Percentiles rank a stretch among this genome's conserved stretches.
These are phyloP conservation scores for Metschnikowia bowlesiae DNA, from an alignment of 805 yeast genomes.

Conservation along the genomic window DNA sequence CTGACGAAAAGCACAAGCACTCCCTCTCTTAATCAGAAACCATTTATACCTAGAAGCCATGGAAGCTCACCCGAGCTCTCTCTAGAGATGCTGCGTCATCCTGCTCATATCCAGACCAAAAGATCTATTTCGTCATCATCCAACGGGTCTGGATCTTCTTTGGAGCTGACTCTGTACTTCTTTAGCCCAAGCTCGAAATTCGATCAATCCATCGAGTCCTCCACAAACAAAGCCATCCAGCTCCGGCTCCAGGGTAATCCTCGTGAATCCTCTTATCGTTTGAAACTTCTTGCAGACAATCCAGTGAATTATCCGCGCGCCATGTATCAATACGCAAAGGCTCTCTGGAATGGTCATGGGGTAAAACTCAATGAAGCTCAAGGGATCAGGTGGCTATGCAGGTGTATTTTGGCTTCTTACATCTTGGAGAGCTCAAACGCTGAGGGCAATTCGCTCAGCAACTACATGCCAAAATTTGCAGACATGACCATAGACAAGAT, in stretches of 20 bases:
- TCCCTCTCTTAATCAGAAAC: background rate
- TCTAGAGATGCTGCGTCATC: slow-evolving; percentile 9
- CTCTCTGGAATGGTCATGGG: slow-evolving; percentile 67
- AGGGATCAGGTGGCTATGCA: slow-evolving; percentile 58
- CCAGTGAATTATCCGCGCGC: slow-evolving; percentile 56
- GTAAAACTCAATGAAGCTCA: slow-evolving; percentile 50
- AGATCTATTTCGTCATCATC: slow-evolving; percentile 9
- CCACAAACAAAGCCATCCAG: slow-evolving; percentile 43
- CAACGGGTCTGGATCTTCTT: slow-evolving; percentile 5
- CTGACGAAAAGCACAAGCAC: slow-evolving; percentile 4
- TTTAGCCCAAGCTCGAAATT: slow-evolving; percentile 8
- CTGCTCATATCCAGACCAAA: background rate
- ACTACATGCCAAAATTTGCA: slow-evolving; percentile 23
- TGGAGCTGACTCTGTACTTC: slow-evolving; percentile 3
- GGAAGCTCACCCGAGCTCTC: slow-evolving; percentile 2
- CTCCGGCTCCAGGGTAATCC: slow-evolving; percentile 55
- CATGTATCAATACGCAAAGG: slow-evolving; percentile 63
- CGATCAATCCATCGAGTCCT: slow-evolving; percentile 27
- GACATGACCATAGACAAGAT: slow-evolving; percentile 27
- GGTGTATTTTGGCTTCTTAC: slow-evolving; percentile 31
- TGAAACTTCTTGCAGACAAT: slow-evolving; percentile 58
- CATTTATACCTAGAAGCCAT: background rate
- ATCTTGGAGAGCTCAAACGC: slow-evolving; percentile 11
- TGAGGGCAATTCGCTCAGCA: slow-evolving; percentile 8
- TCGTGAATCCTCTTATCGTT: slow-evolving; percentile 64